Evolutionary conservation across 1,284 basidiomycete genomes (phyloP).

Genomic region (Schizophyllum commune): DNA sequence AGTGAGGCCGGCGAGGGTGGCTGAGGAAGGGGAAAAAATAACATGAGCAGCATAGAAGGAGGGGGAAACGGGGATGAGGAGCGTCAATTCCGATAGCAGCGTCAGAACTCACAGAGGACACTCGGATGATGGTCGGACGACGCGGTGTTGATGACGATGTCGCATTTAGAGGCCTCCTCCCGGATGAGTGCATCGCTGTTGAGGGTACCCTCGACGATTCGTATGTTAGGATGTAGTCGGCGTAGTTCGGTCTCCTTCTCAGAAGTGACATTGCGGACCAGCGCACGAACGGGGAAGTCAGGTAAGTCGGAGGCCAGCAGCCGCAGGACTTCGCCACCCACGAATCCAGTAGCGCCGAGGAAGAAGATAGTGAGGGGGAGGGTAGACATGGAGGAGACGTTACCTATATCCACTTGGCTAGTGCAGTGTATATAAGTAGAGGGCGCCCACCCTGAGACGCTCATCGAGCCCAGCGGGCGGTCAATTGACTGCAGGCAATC

Average conservation of each 20-base stretch:
- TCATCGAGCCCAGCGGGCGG: too few relatives aligned
- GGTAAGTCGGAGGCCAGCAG: conserved; percentile 23
- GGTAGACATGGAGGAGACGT: not conserved
- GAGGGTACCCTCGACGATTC: conserved; percentile 29
- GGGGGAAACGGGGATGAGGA: too few relatives aligned
- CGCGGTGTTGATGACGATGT: conserved; percentile 28
- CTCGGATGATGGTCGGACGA: conserved; percentile 31
- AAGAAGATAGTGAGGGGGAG: conserved; percentile 25
- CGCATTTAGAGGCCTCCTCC: conserved; percentile 24
- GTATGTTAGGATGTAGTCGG: not conserved
- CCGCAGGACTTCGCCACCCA: conserved; percentile 31
- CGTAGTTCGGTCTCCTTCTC: not conserved
- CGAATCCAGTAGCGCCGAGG: conserved; percentile 36
- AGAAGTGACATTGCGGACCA: not conserved
- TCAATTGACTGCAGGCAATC: too few relatives aligned
- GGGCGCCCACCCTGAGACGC: too few relatives aligned
- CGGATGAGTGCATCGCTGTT: conserved; percentile 27
- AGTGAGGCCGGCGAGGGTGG: conserved; percentile 30
- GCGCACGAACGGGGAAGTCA: not conserved
- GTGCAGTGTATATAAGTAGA: too few relatives aligned
- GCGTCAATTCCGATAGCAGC: too few relatives aligned
- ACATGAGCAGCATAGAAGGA: not conserved
- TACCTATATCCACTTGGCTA: too few relatives aligned
- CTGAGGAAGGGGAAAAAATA: conserved; percentile 14
- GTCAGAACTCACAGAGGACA: conserved; percentile 21